Evolutionary conservation across 2,329 filamentous ascomycete genomes (phyloP), one percentile per base, ranked within the genome.

Genomic region (Talaromyces amestolkiae): DNA sequence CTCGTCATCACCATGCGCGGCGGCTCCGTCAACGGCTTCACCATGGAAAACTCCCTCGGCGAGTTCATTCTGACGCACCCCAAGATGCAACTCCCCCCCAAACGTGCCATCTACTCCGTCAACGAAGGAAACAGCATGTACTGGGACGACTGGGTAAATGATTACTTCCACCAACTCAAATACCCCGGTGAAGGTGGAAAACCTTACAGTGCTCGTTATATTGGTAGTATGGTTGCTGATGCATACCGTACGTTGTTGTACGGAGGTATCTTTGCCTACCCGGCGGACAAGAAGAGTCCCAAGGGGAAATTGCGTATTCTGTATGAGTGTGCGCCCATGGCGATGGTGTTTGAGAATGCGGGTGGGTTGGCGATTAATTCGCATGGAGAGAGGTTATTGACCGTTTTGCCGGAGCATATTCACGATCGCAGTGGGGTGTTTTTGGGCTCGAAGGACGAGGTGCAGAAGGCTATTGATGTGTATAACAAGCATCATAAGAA

Each of bases 1-100:
- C 86, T 99, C 54, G 95, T 99, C 74, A 91, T 99, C 76, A 99
- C 95, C 71, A 97, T 98, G 93, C 91, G 90, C 80, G 92, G 89
- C 70, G 91, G 93, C 69, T 86, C 82, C 68, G 95, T 99, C 80
- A 97, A 98, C 81, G 95, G 95, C 74, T 99, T 99, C 85, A 99
- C 95, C 31, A 88, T 99, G 74, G 95, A 99, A 83, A 96, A 91
- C 78, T 91, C 93, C 19, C 88, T 99, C 59, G 95, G 95, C 81
- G 95, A 99, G 85, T 99, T 99, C 84, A 99, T 99, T 81, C 87
- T 99, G 66, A 96, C 94, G 15, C 95, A 99, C 81, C 95, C 95
- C 27, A 80, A 96, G 81, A 99, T 99, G 95, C 84, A 83, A 70
- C 89, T 98, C 69, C 95, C 95, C 63, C 86, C 85, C 78, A 84